phyloP scores from a whole-genome alignment of 352 stramenopile species.

The Phytopythium litorale region DNA sequence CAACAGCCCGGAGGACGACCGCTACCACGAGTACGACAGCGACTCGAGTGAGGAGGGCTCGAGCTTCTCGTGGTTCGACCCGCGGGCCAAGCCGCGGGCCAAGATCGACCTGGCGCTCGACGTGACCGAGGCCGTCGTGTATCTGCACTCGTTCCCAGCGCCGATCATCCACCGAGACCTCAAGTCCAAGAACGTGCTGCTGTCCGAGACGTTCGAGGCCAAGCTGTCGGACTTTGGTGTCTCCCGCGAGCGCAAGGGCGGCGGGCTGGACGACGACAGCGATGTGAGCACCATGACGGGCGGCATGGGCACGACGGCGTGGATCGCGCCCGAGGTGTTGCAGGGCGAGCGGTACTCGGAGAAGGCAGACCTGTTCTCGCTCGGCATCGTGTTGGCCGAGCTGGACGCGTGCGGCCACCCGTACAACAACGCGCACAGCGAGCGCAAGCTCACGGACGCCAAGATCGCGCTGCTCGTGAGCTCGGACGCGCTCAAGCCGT shows the following conservation, averaged over 20 bases:
- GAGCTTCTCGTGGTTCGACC: conserved; percentile 15
- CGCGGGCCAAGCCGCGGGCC: background rate
- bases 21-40: conserved; percentile 1
- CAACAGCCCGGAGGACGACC: background rate
- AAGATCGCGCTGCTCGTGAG: conserved; percentile 55
- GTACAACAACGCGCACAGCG: conserved; percentile 16
- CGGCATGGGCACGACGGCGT: conserved; percentile 61
- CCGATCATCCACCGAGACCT: conserved; percentile 48
- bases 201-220: conserved; percentile 20
- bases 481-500: conserved; percentile 38
- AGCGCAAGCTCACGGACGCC: conserved; percentile 32
- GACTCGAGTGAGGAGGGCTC: background rate
- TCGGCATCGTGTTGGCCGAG: conserved; percentile 57
- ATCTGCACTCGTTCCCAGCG: conserved; percentile 32
- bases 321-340: conserved; percentile 71
- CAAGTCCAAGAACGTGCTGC: conserved; percentile 38
- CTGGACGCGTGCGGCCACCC: conserved; percentile 39
- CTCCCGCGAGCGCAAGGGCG: conserved; percentile 19
- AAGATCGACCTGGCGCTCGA: conserved; percentile 31
- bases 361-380: conserved; percentile 73
- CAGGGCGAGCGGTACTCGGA: conserved; percentile 54
- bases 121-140: conserved; percentile 34
- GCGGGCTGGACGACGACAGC: conserved; percentile 9
- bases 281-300: conserved; percentile 49
- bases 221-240: conserved; percentile 50